These are phyloP conservation scores for Coemansia sp. DNA, from an alignment of 192 early-diverging fungal species.

Conservation along the genomic window DNA sequence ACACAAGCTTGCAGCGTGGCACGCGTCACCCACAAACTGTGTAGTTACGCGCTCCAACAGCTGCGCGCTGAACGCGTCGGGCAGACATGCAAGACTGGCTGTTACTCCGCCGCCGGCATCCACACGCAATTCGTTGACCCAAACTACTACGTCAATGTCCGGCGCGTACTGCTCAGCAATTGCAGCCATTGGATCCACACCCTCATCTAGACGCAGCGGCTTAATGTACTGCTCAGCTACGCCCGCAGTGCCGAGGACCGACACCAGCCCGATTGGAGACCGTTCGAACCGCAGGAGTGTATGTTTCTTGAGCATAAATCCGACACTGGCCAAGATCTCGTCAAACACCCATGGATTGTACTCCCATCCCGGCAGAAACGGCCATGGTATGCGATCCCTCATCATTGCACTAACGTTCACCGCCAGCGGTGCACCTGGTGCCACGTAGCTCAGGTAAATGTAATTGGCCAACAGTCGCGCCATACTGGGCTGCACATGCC, in stretches of 20 bases:
- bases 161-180: slow-evolving; percentile 43
- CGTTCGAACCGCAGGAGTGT: slow-evolving; percentile 72
- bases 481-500: slow-evolving; percentile 52
- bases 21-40: slow-evolving; percentile 45
- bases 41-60: slow-evolving; percentile 40
- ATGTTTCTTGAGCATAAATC: slow-evolving; percentile 72
- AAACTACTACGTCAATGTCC: slow-evolving; percentile 51
- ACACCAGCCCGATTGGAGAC: slow-evolving; percentile 40
- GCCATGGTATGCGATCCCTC: slow-evolving; percentile 70
- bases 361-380: slow-evolving; percentile 56
- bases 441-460: slow-evolving; percentile 77
- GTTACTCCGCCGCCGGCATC: slow-evolving; percentile 10
- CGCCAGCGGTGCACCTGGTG: slow-evolving; percentile 61
- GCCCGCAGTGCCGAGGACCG: slow-evolving; percentile 19
- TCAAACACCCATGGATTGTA: slow-evolving; percentile 73
- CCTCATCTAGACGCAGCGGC: slow-evolving; percentile 30
- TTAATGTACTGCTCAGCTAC: slow-evolving; percentile 30
- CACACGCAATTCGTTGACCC: slow-evolving; percentile 53
- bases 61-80: slow-evolving; percentile 39
- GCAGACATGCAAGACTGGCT: slow-evolving; percentile 27
- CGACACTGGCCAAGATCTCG: slow-evolving; percentile 73
- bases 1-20: slow-evolving; percentile 16
- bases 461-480: slow-evolving; percentile 59
- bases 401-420: slow-evolving; percentile 72
- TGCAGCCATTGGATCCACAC: slow-evolving; percentile 41